Percentiles rank a stretch among this genome's conserved stretches.
These are phyloP conservation scores for Euphorbia peplus DNA, from an alignment of 345 rosid species.

Conservation along the genomic window DNA sequence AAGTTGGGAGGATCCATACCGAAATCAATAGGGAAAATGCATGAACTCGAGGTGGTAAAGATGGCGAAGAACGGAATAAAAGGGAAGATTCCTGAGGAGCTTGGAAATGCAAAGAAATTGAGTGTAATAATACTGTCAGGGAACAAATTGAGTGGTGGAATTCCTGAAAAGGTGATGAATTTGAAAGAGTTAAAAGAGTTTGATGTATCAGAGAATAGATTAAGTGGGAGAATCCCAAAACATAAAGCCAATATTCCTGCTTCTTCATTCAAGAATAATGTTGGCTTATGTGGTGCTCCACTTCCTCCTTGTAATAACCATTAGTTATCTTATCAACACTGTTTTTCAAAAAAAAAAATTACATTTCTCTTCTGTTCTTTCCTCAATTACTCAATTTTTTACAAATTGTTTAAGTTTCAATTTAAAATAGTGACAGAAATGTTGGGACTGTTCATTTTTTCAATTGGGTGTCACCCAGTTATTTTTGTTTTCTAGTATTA, in stretches of 20 bases:
- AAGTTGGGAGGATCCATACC: slow-evolving; percentile 45
- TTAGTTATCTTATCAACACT: slow-evolving; percentile 1
- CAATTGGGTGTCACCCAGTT: no score
- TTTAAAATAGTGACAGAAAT: no score
- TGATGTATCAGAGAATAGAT: slow-evolving; percentile 39
- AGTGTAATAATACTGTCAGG: slow-evolving; percentile 39
- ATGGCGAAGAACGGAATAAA: slow-evolving; percentile 30
- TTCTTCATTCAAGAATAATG: slow-evolving; percentile 40
- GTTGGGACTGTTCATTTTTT: no score
- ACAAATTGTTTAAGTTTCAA: no score
- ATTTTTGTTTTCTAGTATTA: no score
- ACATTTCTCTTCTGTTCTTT: background rate
- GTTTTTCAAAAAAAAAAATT: background rate
- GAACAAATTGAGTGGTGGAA: slow-evolving; percentile 41
- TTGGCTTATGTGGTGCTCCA: slow-evolving; percentile 49
- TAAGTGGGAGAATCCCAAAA: slow-evolving; percentile 44
- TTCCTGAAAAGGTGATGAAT: slow-evolving; percentile 38
- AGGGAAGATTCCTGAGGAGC: slow-evolving; percentile 46
- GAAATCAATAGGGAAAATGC: slow-evolving; percentile 36
- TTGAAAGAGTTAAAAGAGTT: slow-evolving; percentile 40
- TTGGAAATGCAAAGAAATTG: slow-evolving; percentile 38
- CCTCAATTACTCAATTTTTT: no score
- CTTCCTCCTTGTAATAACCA: slow-evolving; percentile 45
- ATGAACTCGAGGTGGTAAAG: slow-evolving; percentile 35
- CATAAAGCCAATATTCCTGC: slow-evolving; percentile 41